Base-by-base conservation (phyloP, 805 yeast species). In the Zygoascus flipseniorum region DNA sequence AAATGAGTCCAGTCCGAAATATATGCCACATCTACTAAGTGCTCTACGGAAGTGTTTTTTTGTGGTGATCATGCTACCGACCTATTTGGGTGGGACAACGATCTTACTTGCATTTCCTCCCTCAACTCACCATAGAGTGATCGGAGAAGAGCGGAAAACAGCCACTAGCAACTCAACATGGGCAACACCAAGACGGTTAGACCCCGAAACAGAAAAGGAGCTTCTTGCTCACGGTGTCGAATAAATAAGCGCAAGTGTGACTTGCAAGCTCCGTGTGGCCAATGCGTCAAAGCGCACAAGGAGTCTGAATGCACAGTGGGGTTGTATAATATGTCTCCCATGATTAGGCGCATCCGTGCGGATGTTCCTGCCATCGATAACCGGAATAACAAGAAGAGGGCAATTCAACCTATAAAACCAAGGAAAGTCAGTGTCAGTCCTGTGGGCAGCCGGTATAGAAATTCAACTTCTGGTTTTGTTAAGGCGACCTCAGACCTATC, bases 251-350 rank as follows among this genome's bases (percentile, higher is more conserved):
- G 51, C 31, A 35, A 28, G 10, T 48, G 51, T 16, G 51, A 48
- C 26, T 6, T 48, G 20, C 39, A 48, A 23, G 16, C 43, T 35
- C 51, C 51, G 2, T 48, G 51, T 18, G 32, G 20, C 8, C 45
- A 48, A 20, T 48, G 51, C 37, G 23, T 48, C 11, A 48, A 48
- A 16, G 31, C 37, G 20, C 45, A 41, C n/a, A 48, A 48, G 32
- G 51, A 35, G 23, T 11, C 16, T 26, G 45, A 48, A 19, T 48
- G 51, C 42, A 10, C 26, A 13, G 26, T 19, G 26, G 26, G 44
- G 13, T 11, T 18, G 13, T 42, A 42, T 18, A 11, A 4, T 18
- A n/a, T 19, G 44, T 16, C 44, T 42, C 44, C 26, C 16, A 10
- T 11, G 5, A 19, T 8, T 42, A 5, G 16, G 16, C 26, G 20